These are phyloP conservation scores for Arctium minus DNA, from an alignment of 129 eudicot genomes.

Conservation along the genomic window DNA sequence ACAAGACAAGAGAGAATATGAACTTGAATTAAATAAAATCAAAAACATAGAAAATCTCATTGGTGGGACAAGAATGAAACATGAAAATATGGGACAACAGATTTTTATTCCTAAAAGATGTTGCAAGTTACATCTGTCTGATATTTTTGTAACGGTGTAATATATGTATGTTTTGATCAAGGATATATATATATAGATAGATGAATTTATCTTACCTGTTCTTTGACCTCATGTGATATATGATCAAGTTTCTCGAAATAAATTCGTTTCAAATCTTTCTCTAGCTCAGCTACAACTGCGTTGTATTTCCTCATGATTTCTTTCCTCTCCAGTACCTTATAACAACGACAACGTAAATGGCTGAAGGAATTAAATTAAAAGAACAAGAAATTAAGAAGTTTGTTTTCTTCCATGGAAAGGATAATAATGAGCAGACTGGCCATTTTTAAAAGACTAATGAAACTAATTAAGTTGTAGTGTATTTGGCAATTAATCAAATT, in stretches of 20 bases:
- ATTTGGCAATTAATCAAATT: neutral
- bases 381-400: neutral
- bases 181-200: neutral
- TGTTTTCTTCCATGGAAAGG: neutral
- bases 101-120: neutral
- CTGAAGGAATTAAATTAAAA: neutral
- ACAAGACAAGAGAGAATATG: too few relatives aligned
- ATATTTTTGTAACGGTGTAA: neutral
- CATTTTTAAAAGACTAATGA: neutral
- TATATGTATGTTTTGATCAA: neutral
- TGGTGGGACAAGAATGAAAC: too few relatives aligned
- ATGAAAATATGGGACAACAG: too few relatives aligned
- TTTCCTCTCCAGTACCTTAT: conserved; percentile 67
- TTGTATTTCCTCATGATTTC: conserved; percentile 42
- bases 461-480: neutral
- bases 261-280: conserved; percentile 46
- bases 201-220: conserved; percentile 38
- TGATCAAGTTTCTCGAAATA: conserved; percentile 40
- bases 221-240: conserved; percentile 70
- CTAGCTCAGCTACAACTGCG: conserved; percentile 48
- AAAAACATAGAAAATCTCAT: too few relatives aligned
- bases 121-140: neutral
- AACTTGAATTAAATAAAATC: too few relatives aligned
- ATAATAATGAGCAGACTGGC: neutral
- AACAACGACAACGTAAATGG: neutral